Evolutionary conservation across 1,284 basidiomycete species (phyloP).

Genomic region (Cryptococcus jaspeensis): DNA sequence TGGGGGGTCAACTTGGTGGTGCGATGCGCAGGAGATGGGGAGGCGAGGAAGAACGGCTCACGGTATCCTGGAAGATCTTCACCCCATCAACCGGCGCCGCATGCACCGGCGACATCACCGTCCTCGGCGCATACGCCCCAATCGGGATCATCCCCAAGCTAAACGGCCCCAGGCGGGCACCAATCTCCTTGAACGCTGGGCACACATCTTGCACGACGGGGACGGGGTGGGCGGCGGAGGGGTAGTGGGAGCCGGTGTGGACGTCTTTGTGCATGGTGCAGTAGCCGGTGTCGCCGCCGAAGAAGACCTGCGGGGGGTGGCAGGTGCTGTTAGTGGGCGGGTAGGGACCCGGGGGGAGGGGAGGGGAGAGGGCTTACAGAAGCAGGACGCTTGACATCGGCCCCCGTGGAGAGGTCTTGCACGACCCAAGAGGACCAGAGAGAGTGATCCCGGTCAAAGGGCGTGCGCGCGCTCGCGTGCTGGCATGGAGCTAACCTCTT

Average conservation of each 20-base stretch:
- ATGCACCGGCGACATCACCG: constrained; percentile 62
- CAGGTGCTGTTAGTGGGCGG: constrained; percentile 8
- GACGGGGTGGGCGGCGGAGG: constrained; percentile 47
- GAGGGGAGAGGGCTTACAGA: not conserved
- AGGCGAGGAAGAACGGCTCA: constrained; percentile 38
- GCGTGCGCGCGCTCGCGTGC: constrained; percentile 58
- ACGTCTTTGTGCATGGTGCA: constrained; percentile 55
- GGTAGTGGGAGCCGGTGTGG: constrained; percentile 35
- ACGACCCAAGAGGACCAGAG: constrained; percentile 66
- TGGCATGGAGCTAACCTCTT: constrained; percentile 52
- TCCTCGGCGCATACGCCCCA: constrained; percentile 64
- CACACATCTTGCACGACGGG: constrained; percentile 44
- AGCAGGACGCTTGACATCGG: constrained; percentile 1
- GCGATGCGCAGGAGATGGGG: not conserved
- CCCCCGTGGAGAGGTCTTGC: constrained; percentile 35
- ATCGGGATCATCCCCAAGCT: constrained; percentile 63
- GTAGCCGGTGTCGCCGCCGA: constrained; percentile 63
- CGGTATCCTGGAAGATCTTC: constrained; percentile 61
- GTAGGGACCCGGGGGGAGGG: not conserved
- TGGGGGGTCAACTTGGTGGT: not conserved
- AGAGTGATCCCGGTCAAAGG: constrained; percentile 57
- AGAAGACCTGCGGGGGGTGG: constrained; percentile 55
- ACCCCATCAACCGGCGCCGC: constrained; percentile 63
- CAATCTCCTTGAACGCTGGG: constrained; percentile 68
- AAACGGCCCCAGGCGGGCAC: constrained; percentile 61